Evolutionary conservation across 805 yeast species (phyloP), one percentile per base, ranked within the genome.

Genomic region (Candida methanosorbosa): DNA sequence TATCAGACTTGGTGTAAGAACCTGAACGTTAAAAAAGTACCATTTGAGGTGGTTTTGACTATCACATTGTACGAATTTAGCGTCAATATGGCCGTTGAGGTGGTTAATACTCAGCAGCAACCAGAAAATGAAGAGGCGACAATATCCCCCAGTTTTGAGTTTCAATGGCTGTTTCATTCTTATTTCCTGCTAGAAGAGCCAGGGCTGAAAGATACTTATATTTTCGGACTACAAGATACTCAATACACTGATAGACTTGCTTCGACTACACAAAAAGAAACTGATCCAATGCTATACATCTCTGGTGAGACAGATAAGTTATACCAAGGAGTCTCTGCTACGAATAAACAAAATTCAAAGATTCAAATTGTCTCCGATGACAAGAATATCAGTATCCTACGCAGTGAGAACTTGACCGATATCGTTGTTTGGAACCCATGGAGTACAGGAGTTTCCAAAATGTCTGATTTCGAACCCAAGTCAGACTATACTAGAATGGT

Each of bases 391-490:
- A 31, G 42, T n/a, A 29, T 45, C 7, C 31, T 41, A 2, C 23
- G 41, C 16, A 36, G 44, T 2, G 28, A 29, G 2, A 42, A 43
- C 18, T 35, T 45, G 14, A 27, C 28, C 4, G 42, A 43, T 27
- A 17, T 45, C 20, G 49, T 45, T 29, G 36, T 45, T 18, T 45
- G 49, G 49, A 45, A 43, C 27, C 49, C 49, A 11, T 43, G 49
- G 48, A 19, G 13, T 8, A 35, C 40, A 14, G 46, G 45, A 2
- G 43, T 38, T 4, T 11, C 27, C 11, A 34, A 33, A 17, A 41
- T 43, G 37, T 30, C 31, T 18, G 49, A 45, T 32, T 43, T 45
- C 17, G 42, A 42, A 32, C 49, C 49, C 5, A 45, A 45, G 18
- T 17, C 29, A 3, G 35, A 44, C 23, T 45, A 43, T 31, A 15